Percentiles rank a stretch among this genome's conserved stretches.
phyloP scores from a whole-genome alignment of 1,284 basidiomycete species.

The Heterobasidion irregulare region DNA sequence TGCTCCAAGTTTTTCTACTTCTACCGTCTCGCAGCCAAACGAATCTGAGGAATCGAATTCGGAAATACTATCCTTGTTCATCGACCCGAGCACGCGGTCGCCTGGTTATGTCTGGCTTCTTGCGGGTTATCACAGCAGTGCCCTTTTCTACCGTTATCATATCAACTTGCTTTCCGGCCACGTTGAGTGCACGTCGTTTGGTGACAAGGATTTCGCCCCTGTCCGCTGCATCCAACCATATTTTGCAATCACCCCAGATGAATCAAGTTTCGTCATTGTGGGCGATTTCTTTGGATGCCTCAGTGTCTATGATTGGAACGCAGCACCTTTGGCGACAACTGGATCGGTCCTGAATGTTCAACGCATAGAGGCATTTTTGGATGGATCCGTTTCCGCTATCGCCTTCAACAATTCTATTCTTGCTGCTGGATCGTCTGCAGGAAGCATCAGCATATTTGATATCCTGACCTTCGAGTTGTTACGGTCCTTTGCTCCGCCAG shows the following conservation, averaged over 20 bases:
- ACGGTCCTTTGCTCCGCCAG: constrained; percentile 42
- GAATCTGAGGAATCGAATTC: background rate
- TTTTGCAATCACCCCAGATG: constrained; percentile 27
- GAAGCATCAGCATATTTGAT: constrained; percentile 60
- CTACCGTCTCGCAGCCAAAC: constrained; percentile 10
- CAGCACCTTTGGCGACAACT: constrained; percentile 9
- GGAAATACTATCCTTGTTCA: constrained; percentile 3
- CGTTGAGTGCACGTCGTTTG: constrained; percentile 36
- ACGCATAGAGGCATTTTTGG: constrained; percentile 51
- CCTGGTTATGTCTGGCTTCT: constrained; percentile 23
- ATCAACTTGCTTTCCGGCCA: constrained; percentile 24
- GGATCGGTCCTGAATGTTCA: constrained; percentile 24
- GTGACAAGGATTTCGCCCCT: constrained; percentile 39
- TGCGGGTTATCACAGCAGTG: constrained; percentile 35
- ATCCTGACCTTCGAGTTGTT: constrained; percentile 51
- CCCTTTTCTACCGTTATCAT: constrained; percentile 37
- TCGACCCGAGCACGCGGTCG: constrained; percentile 15
- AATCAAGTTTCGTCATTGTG: constrained; percentile 41
- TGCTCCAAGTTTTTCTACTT: constrained; percentile 9
- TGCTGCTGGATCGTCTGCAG: constrained; percentile 56
- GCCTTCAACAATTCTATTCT: constrained; percentile 49
- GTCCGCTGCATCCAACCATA: constrained; percentile 39
- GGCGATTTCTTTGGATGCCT: constrained; percentile 55
- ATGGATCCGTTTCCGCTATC: constrained; percentile 54
- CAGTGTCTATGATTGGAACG: constrained; percentile 49